A percentile compares a stretch with the other conserved stretches of the same genome.
These are phyloP conservation scores for Letharia lupina DNA, from an alignment of 495 filamentous ascomycete genomes.

Conservation along the genomic window DNA sequence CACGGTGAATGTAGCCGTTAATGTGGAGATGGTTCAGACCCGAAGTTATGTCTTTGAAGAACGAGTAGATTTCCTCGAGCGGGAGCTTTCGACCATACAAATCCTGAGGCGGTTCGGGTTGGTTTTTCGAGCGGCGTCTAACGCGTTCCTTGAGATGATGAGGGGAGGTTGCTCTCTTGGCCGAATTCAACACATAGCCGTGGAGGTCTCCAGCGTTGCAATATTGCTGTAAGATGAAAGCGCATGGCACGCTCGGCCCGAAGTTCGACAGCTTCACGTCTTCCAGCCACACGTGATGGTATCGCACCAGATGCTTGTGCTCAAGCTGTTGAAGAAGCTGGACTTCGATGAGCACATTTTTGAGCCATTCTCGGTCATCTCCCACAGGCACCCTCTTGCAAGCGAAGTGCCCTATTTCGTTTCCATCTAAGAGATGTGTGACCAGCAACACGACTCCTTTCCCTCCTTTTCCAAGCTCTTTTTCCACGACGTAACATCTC, in stretches of 20 bases:
- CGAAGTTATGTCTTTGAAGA: slow-evolving; percentile 92
- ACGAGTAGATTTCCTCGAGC: slow-evolving; percentile 90
- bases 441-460: slow-evolving; percentile 93
- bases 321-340: slow-evolving; percentile 83
- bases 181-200: slow-evolving; percentile 67
- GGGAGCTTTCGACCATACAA: slow-evolving; percentile 53
- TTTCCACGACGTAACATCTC: slow-evolving; percentile 81
- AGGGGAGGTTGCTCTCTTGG: slow-evolving; percentile 49
- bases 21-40: slow-evolving; percentile 83
- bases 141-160: slow-evolving; percentile 82
- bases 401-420: slow-evolving; percentile 81
- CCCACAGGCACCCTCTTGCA: slow-evolving; percentile 96
- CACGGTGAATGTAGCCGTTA: slow-evolving; percentile 93
- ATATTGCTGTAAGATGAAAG: slow-evolving; percentile 95
- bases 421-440: slow-evolving; percentile 79
- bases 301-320: slow-evolving; percentile 93
- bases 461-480: slow-evolving; percentile 77
- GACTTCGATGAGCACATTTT: slow-evolving; percentile 89
- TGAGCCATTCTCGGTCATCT: slow-evolving; percentile 89
- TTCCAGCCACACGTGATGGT: slow-evolving; percentile 95
- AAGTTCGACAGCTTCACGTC: slow-evolving; percentile 75
- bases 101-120: slow-evolving; percentile 42
- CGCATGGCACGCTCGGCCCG: slow-evolving; percentile 85
- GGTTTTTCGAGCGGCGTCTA: slow-evolving; percentile 63
- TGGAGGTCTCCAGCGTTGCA: slow-evolving; percentile 93